Evolutionary conservation across 2,329 filamentous ascomycete genomes (phyloP).

Genomic region (Teratosphaeria destructans): DNA sequence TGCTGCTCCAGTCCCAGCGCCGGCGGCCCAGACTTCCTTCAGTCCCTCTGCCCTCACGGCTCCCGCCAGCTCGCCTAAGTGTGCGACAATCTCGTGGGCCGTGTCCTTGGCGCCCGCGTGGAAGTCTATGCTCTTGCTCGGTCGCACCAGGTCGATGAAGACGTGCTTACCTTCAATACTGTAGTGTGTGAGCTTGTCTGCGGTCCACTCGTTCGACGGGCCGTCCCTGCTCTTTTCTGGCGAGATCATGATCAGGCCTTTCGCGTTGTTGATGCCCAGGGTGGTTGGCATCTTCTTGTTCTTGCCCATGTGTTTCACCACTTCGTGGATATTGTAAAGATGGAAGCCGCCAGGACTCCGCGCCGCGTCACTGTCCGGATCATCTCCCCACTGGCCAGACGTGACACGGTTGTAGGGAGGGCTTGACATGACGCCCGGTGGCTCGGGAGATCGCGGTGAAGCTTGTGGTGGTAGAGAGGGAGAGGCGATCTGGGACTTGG

Average conservation of each 20-base stretch:
- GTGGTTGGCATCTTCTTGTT: conserved; percentile 98
- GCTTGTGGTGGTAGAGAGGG: conserved; percentile 30
- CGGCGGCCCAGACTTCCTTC: conserved; percentile 75
- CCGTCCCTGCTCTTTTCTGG: conserved; percentile 77
- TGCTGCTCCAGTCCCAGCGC: conserved; percentile 47
- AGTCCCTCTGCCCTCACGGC: conserved; percentile 74
- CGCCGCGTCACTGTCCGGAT: conserved; percentile 1
- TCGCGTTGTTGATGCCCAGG: conserved; percentile 81
- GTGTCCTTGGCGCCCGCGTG: conserved; percentile 97
- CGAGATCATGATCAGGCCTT: conserved; percentile 80
- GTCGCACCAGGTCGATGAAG: conserved; percentile 82
- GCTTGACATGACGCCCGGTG: conserved; percentile 39
- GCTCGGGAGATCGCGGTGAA: conserved; percentile 28
- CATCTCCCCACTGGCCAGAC: conserved; percentile 3
- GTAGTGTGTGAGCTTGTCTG: conserved; percentile 92
- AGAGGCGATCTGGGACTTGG: conserved; percentile 46
- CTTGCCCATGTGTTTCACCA: conserved; percentile 93
- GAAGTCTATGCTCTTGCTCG: conserved; percentile 91
- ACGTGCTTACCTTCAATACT: conserved; percentile 97
- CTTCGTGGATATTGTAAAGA: conserved; percentile 94
- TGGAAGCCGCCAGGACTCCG: conserved; percentile 65
- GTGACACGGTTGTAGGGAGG: conserved; percentile 45
- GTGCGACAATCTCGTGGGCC: conserved; percentile 81
- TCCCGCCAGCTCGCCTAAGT: conserved; percentile 80
- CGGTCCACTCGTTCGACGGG: conserved; percentile 82